Conservation (phyloP, 202 grass and related monocot genomes). For the Panicum hallii region DNA sequence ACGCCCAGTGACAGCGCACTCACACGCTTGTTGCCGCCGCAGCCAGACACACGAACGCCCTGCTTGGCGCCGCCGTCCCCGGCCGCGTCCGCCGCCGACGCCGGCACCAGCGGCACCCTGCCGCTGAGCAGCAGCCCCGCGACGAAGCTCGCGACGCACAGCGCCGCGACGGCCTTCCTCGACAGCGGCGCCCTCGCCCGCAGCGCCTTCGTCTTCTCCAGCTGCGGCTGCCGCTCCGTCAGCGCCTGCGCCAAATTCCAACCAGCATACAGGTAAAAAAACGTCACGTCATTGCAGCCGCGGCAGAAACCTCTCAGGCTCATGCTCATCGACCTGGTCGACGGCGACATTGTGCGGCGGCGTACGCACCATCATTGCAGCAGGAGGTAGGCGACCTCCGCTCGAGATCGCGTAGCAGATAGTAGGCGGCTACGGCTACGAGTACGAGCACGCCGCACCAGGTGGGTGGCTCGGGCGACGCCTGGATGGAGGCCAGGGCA, state of each 20-base stretch:
- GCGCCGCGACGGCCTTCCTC: constrained; percentile 55
- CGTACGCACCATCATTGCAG: constrained; percentile 62
- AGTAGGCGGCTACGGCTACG: not conserved
- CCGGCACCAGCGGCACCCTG: constrained; percentile 40
- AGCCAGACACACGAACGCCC: constrained; percentile 43
- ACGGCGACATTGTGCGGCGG: not conserved
- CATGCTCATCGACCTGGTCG: not conserved
- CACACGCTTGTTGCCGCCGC: constrained; percentile 63
- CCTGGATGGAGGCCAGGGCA: not conserved
- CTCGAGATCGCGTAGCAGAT: not conserved
- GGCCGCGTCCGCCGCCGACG: not conserved
- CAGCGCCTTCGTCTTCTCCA: constrained; percentile 75
- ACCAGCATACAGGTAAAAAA: not conserved
- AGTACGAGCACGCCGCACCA: not conserved
- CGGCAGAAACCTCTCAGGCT: not conserved
- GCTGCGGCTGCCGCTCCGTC: constrained; percentile 66
- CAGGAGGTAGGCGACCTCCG: not conserved
- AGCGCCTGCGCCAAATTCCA: constrained; percentile 50
- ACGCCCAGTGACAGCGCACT: not conserved
- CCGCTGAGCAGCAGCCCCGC: constrained; percentile 65
- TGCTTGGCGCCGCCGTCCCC: constrained; percentile 1
- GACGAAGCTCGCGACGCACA: constrained; percentile 74
- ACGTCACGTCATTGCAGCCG: not conserved
- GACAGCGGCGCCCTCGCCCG: constrained; percentile 56
- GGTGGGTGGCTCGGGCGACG: not conserved